phyloP scores from a whole-genome alignment of 2,329 filamentous ascomycete genomes.

The Phoma sp. region DNA sequence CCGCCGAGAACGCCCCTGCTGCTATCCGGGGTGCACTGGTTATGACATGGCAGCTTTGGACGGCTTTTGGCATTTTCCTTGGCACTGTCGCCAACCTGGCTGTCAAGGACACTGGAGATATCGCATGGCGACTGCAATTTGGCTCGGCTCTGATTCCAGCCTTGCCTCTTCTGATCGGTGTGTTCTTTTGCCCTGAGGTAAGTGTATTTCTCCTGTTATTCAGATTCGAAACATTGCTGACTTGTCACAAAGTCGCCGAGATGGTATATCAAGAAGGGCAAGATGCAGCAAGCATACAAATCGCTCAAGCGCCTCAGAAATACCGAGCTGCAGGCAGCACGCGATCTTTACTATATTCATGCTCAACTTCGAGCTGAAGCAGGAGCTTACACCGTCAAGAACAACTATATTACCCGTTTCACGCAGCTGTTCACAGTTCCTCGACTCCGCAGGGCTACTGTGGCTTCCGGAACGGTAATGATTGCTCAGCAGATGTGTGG shows the following conservation, averaged over 20 bases:
- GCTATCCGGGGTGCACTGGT: background rate
- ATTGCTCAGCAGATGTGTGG: conserved; percentile 67
- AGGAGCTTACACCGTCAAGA: background rate
- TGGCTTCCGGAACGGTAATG: conserved; percentile 80
- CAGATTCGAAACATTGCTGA: conserved; percentile 17
- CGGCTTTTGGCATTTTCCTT: conserved; percentile 49
- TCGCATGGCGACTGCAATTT: conserved; percentile 46
- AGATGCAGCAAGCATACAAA: conserved; percentile 45
- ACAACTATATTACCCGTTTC: conserved; percentile 45
- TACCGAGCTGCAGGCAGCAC: conserved; percentile 47
- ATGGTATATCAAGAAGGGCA: conserved; percentile 46
- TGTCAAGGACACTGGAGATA: conserved; percentile 48
- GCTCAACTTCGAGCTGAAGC: conserved; percentile 41
- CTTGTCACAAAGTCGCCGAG: conserved; percentile 6
- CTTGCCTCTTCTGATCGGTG: conserved; percentile 42
- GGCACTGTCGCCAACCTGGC: conserved; percentile 58
- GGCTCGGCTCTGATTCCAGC: conserved; percentile 50
- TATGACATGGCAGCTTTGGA: conserved; percentile 40
- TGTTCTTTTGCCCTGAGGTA: conserved; percentile 56
- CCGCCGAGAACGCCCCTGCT: conserved; percentile 49
- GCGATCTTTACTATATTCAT: conserved; percentile 52
- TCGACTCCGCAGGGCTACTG: conserved; percentile 70
- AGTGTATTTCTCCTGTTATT: conserved; percentile 6
- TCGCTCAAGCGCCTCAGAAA: conserved; percentile 44
- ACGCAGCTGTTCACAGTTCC: conserved; percentile 69